Conservation (phyloP, 257 asterid species). For the Sherardia arvensis region DNA sequence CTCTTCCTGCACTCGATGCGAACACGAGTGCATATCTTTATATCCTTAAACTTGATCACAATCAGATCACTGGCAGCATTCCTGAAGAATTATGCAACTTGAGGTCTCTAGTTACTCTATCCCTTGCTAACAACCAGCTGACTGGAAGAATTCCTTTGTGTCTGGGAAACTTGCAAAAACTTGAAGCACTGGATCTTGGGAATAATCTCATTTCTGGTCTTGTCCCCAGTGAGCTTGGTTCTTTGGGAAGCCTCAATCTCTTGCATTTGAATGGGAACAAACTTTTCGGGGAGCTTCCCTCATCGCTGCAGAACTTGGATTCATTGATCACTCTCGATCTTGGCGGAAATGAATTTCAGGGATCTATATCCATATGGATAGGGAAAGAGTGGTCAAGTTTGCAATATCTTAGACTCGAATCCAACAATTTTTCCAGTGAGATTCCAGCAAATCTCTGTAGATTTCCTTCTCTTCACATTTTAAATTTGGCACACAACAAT, state of each 20-base stretch:
- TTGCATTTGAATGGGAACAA: constrained; percentile 14
- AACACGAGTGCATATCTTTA: not conserved
- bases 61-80: not conserved
- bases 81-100: not conserved
- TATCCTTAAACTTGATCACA: not conserved
- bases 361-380: not conserved
- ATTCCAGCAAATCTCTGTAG: constrained; percentile 10
- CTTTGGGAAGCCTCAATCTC: not conserved
- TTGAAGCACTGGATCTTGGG: not conserved
- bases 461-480: constrained; percentile 13
- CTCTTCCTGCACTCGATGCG: not conserved
- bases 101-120: not conserved
- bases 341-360: not conserved
- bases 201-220: not conserved
- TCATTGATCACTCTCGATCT: not conserved
- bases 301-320: not conserved
- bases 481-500: constrained; percentile 23
- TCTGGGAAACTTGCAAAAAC: not conserved
- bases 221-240: not conserved
- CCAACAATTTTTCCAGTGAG: not conserved
- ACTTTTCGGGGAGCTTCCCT: not conserved
- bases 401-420: not conserved
- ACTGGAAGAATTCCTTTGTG: not conserved
- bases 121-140: not conserved
- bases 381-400: not conserved